These are phyloP conservation scores for Thymus mandschuricus DNA, from an alignment of 257 asterid genomes.

Conservation along the genomic window DNA sequence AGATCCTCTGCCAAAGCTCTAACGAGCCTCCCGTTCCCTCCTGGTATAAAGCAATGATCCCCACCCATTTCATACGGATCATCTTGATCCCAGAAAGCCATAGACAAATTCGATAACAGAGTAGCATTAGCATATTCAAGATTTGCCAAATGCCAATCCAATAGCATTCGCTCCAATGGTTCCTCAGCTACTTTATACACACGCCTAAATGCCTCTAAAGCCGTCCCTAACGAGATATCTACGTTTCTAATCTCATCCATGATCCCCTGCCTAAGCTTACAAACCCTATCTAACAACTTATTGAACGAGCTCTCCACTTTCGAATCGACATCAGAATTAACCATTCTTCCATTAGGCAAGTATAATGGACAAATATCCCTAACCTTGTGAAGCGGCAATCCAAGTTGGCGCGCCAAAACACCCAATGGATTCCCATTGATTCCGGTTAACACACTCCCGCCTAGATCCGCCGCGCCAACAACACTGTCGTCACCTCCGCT, in stretches of 20 bases:
- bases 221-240: slow-evolving; percentile 83
- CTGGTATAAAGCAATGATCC: slow-evolving; percentile 97
- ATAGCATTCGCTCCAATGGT: slow-evolving; percentile 83
- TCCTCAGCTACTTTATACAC: slow-evolving; percentile 90
- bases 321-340: slow-evolving; percentile 82
- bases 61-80: slow-evolving; percentile 99
- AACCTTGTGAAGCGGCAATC: slow-evolving; percentile 90
- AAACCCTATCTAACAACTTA: slow-evolving; percentile 91
- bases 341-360: slow-evolving; percentile 83
- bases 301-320: slow-evolving; percentile 84
- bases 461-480: slow-evolving; percentile 88
- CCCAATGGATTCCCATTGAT: slow-evolving; percentile 96
- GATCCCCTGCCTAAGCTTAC: slow-evolving; percentile 93
- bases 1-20: slow-evolving; percentile 84
- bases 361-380: slow-evolving; percentile 94
- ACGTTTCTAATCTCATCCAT: slow-evolving; percentile 81
- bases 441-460: slow-evolving; percentile 96
- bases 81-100: slow-evolving; percentile 99
- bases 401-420: slow-evolving; percentile 90
- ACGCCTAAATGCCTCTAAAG: slow-evolving; percentile 83
- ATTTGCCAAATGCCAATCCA: slow-evolving; percentile 99
- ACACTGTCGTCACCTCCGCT: slow-evolving; percentile 54
- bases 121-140: slow-evolving; percentile 97
- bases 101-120: slow-evolving; percentile 83
- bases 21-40: slow-evolving; percentile 92